Percentiles rank a stretch among this genome's conserved stretches.
These are phyloP conservation scores for Ambrosia artemisiifolia DNA, from an alignment of 129 eudicot genomes.

Conservation along the genomic window DNA sequence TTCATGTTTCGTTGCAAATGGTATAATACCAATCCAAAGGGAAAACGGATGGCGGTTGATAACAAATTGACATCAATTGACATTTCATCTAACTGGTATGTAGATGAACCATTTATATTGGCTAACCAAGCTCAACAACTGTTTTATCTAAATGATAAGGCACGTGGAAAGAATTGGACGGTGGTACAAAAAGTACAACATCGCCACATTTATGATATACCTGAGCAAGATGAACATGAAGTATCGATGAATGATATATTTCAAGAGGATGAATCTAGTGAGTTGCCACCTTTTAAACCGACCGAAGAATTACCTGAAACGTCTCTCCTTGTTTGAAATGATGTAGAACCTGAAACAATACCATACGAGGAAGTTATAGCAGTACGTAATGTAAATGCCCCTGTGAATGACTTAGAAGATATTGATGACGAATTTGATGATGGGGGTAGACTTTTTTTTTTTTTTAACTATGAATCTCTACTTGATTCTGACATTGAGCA, in stretches of 20 bases:
- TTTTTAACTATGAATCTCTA: neutral
- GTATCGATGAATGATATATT: constrained; percentile 2
- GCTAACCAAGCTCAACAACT: constrained; percentile 12
- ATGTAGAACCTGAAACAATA: constrained; percentile 5
- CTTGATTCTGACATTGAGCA: neutral
- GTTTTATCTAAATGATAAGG: neutral
- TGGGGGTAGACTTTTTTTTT: neutral
- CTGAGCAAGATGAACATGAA: neutral
- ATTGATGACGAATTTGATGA: neutral
- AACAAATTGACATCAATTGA: constrained; percentile 1
- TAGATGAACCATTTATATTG: constrained; percentile 2
- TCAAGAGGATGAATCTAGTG: constrained; percentile 11
- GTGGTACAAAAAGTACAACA: neutral
- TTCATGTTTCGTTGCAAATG: no score
- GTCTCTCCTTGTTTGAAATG: neutral
- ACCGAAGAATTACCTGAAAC: constrained; percentile 5
- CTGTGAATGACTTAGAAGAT: neutral
- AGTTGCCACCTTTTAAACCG: constrained; percentile 7
- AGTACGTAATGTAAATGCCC: no score
- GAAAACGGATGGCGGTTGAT: constrained; percentile 2
- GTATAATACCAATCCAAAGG: no score
- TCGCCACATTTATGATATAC: neutral
- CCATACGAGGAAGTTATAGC: neutral
- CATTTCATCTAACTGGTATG: neutral
- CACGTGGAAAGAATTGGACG: neutral